Evolutionary conservation across 495 filamentous ascomycete species (phyloP), one percentile per base, ranked within the genome.

Genomic region (Lasiosphaeris hirsuta): DNA sequence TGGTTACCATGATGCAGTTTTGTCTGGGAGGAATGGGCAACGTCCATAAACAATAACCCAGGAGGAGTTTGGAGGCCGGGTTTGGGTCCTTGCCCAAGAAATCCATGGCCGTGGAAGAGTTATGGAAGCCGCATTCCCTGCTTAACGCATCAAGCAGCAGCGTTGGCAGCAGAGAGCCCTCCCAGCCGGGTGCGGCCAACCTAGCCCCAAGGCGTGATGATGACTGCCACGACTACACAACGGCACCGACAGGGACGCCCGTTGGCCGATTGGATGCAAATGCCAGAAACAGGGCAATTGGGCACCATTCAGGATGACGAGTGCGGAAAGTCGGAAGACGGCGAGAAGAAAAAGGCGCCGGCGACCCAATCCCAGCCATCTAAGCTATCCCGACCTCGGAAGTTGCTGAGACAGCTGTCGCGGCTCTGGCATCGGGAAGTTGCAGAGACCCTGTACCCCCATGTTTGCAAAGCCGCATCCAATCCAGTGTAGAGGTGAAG

Each of bases 21-120:
- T 58, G 48, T 43, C 47, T 45, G 47, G 47, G 44, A 58, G 56
- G 56, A 52, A 58, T 51, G 46, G 30, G 30, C 40, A 19, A 40
- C 34, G 37, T 41, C 51, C 11, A 33, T 33, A 42, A 33, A 14
- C 39, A 14, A 34, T 30, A 23, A 23, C 19, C 23, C 39, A 11
- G 37, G 51, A 42, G 18, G 23, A 30, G 23, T 18, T 18, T 41
- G 38, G 17, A 42, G 33, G 30, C 41, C 53, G 40, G 41, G 46
- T 55, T 30, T 34, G 53, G 53, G 42, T 45, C 43, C 42, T 46
- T 17, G 53, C 41, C 43, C 18, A 45, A 17, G 43, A 45, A 17
- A 23, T 17, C 43, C 43, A 45, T 23, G 43, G 43, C 43, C 17
- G 43, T 11, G 7, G 43, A 30, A 45, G 43, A 23, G 42, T 30